phyloP scores from a whole-genome alignment of 495 filamentous ascomycete genomes.

The Penicillium pulvis region DNA sequence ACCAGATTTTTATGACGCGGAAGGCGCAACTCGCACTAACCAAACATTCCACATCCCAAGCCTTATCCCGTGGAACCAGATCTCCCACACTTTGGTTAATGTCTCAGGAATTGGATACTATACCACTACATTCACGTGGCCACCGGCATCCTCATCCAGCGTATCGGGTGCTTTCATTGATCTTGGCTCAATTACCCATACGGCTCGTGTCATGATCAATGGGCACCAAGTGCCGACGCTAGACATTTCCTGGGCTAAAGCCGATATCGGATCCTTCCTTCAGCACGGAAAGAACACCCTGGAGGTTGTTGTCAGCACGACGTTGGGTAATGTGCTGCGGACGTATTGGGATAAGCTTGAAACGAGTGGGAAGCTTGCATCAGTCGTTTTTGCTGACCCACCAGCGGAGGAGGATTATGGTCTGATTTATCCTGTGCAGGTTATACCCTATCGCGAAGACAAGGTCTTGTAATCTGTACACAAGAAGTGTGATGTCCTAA shows the following conservation, averaged over 20 bases:
- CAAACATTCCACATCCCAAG: constrained; percentile 30
- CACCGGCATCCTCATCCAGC: constrained; percentile 12
- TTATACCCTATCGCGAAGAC: constrained; percentile 3
- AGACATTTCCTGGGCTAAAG: constrained; percentile 19
- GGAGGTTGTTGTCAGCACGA: constrained; percentile 22
- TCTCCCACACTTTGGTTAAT: constrained; percentile 61
- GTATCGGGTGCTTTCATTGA: constrained; percentile 28
- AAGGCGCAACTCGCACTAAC: constrained; percentile 23
- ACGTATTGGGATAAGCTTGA: constrained; percentile 6
- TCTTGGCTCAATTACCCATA: constrained; percentile 21
- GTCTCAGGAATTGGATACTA: constrained; percentile 65
- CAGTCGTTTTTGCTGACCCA: background rate
- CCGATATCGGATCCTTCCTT: constrained; percentile 21
- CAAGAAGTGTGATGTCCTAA: too few species aligned
- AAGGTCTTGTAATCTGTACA: background rate
- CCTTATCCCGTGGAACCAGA: constrained; percentile 41
- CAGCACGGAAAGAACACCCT: constrained; percentile 17
- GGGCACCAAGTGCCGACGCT: constrained; percentile 20
- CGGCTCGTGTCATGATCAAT: constrained; percentile 21
- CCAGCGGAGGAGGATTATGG: constrained; percentile 2
- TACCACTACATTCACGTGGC: constrained; percentile 39
- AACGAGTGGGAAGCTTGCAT: constrained; percentile 4
- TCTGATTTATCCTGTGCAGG: constrained; percentile 3
- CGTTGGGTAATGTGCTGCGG: constrained; percentile 26
- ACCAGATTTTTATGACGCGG: constrained; percentile 29